Evolutionary conservation across 2,329 filamentous ascomycete genomes (phyloP).

Genomic region (Bipolaris victoriae): DNA sequence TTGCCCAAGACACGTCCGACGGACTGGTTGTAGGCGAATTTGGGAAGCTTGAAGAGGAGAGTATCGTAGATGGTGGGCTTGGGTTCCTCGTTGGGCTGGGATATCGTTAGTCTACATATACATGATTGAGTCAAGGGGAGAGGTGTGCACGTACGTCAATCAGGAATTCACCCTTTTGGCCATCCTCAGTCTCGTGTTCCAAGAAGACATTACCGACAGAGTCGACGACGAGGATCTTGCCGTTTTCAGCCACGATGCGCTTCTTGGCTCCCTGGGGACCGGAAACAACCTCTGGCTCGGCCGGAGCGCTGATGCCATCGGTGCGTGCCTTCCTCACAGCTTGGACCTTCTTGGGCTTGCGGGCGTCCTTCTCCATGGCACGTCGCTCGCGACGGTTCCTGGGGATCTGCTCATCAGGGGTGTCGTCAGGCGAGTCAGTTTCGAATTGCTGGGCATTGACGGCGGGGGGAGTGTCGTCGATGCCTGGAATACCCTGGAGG

Average conservation of each 20-base stretch:
- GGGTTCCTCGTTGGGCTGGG: constrained; percentile 76
- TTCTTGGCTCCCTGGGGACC: constrained; percentile 79
- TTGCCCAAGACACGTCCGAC: constrained; percentile 53
- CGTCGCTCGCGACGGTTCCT: constrained; percentile 84
- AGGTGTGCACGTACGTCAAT: constrained; percentile 71
- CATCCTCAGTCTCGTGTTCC: constrained; percentile 90
- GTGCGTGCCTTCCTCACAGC: constrained; percentile 63
- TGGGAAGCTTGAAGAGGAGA: constrained; percentile 77
- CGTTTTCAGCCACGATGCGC: constrained; percentile 90
- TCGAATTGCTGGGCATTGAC: constrained; percentile 41
- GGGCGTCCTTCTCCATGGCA: constrained; percentile 83
- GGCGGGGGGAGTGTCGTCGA: constrained; percentile 49
- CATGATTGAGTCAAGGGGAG: background rate
- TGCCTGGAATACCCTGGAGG: constrained; percentile 69
- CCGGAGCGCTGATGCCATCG: constrained; percentile 60
- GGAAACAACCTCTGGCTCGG: constrained; percentile 57
- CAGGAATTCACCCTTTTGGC: constrained; percentile 79
- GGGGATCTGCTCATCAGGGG: constrained; percentile 61
- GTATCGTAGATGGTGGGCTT: constrained; percentile 82
- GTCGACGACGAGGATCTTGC: constrained; percentile 93
- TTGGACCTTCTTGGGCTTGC: constrained; percentile 63
- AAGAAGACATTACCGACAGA: constrained; percentile 90
- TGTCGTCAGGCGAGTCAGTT: constrained; percentile 25
- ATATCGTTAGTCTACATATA: constrained; percentile 24
- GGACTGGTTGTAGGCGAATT: constrained; percentile 68